phyloP scores from a whole-genome alignment of 768 basidiomycete genomes.

The Rhizopogon vulgaris region DNA sequence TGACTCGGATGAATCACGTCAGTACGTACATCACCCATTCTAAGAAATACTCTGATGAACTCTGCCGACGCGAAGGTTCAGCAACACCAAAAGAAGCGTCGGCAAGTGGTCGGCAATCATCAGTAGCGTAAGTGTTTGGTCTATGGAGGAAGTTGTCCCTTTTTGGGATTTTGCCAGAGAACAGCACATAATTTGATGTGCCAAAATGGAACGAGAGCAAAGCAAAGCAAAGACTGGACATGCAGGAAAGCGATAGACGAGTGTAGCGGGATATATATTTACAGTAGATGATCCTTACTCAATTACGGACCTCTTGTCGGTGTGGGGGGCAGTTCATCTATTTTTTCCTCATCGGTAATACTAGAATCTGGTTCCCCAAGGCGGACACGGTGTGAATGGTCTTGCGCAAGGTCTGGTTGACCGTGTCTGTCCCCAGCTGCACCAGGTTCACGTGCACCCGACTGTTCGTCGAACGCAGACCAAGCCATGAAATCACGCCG shows the following conservation, averaged over 20 bases:
- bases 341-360: not conserved
- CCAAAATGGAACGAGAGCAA: not conserved
- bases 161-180: too few relatives aligned
- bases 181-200: not conserved
- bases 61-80: too few relatives aligned
- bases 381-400: not conserved
- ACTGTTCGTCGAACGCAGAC: constrained; percentile 26
- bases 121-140: too few relatives aligned
- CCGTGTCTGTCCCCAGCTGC: constrained; percentile 34
- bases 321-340: not conserved
- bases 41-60: too few relatives aligned
- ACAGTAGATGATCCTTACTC: not conserved
- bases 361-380: constrained; percentile 8
- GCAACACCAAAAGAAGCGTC: too few relatives aligned
- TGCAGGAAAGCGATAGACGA: not conserved
- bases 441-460: constrained; percentile 3
- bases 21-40: too few relatives aligned
- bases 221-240: not conserved
- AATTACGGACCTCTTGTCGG: not conserved
- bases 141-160: too few relatives aligned
- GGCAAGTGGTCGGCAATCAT: too few relatives aligned
- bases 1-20: too few relatives aligned
- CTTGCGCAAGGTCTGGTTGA: constrained; percentile 21
- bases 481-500: constrained; percentile 60
- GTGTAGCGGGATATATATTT: not conserved